These are phyloP conservation scores for Gastrolobium villosum DNA, from an alignment of 306 rosid species.

Conservation along the genomic window DNA sequence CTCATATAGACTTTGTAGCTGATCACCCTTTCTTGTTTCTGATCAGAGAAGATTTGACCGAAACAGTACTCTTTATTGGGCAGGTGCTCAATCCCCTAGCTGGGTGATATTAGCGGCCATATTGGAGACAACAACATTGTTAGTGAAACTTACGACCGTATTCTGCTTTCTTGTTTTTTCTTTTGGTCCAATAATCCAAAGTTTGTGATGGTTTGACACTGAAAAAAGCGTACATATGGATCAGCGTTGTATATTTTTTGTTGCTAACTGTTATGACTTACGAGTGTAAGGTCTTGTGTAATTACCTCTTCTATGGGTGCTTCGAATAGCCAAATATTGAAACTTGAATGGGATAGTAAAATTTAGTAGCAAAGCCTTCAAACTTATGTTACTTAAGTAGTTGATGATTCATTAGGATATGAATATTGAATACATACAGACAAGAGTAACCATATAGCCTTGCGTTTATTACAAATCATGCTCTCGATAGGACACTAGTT, in stretches of 20 bases:
- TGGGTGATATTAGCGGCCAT: conserved; percentile 23
- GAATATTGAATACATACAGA: no score
- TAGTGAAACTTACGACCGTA: neutral
- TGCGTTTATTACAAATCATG: no score
- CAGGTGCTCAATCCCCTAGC: conserved; percentile 80
- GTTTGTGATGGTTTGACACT: neutral
- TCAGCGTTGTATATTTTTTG: neutral
- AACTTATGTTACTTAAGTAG: no score
- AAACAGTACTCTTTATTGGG: conserved; percentile 74
- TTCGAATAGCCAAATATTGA: neutral
- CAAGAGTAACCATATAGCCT: no score
- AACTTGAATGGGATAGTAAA: neutral
- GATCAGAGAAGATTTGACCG: conserved; percentile 75
- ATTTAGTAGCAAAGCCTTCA: no score
- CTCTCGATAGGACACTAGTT: no score
- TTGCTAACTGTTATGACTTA: neutral
- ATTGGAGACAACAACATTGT: neutral
- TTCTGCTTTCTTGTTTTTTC: neutral
- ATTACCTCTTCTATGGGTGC: neutral
- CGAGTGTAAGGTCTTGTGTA: neutral
- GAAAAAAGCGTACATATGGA: neutral
- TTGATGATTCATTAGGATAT: no score
- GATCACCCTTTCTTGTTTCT: conserved; percentile 82
- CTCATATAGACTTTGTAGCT: conserved; percentile 72
- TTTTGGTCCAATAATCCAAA: neutral